phyloP scores from a whole-genome alignment of 148 eudicot genomes.

The Vaccinium darrowii region DNA sequence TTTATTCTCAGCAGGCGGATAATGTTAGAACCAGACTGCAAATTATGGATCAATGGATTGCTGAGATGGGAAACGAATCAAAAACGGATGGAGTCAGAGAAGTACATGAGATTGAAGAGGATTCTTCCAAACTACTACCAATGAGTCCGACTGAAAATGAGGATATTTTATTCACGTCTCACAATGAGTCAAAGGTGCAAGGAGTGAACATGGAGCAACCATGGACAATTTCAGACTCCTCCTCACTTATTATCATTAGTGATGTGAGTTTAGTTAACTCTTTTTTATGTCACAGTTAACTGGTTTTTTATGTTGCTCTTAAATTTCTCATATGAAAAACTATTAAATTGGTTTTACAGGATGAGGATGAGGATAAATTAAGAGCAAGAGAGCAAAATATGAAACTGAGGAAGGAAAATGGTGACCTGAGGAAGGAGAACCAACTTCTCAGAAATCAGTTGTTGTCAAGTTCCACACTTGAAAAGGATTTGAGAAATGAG shows the following conservation, averaged over 20 bases:
- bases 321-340: too few relatives aligned
- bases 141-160: not conserved
- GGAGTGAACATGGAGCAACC: constrained; percentile 7
- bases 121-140: constrained; percentile 5
- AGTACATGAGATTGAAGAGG: not conserved
- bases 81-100: constrained; percentile 15
- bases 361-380: constrained; percentile 22
- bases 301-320: not conserved
- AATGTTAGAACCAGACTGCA: constrained; percentile 10
- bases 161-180: constrained; percentile 14
- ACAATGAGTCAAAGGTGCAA: constrained; percentile 1
- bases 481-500: constrained; percentile 37
- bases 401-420: constrained; percentile 19
- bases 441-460: constrained; percentile 25
- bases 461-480: constrained; percentile 11
- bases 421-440: constrained; percentile 31
- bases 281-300: not conserved
- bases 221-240: constrained; percentile 2
- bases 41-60: constrained; percentile 19
- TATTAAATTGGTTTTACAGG: not conserved
- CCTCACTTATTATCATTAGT: constrained; percentile 5
- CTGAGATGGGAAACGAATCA: constrained; percentile 12
- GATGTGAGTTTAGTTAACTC: constrained; percentile 14
- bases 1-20: constrained; percentile 11
- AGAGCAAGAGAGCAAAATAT: constrained; percentile 7